Percentiles rank a stretch among this genome's conserved stretches.
phyloP scores from a whole-genome alignment of 306 rosid species.

The Quercus alba region DNA sequence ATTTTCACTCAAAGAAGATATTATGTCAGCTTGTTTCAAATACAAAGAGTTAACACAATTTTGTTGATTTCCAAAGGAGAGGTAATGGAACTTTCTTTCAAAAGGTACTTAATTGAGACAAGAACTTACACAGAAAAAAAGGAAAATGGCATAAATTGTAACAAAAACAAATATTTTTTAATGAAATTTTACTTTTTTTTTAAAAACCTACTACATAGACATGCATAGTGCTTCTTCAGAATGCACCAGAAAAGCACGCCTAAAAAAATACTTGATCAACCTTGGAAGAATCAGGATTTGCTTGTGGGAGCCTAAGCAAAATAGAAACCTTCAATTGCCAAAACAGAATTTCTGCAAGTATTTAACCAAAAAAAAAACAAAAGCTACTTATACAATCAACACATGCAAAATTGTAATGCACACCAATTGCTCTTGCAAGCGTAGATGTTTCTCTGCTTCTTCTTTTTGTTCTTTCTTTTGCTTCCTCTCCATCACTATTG shows the following conservation, averaged over 20 bases:
- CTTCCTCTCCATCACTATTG: slow-evolving; percentile 86
- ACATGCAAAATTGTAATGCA: background rate
- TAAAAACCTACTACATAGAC: no score
- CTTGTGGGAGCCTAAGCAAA: background rate
- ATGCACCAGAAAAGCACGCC: no score
- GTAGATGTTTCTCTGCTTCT: slow-evolving; percentile 91
- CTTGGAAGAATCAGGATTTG: background rate
- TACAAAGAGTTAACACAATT: background rate
- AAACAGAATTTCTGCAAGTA: background rate
- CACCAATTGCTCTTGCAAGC: slow-evolving; percentile 80
- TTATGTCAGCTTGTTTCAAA: background rate
- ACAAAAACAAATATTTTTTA: no score
- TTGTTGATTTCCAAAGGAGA: background rate
- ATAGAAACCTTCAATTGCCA: background rate
- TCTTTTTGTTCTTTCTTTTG: slow-evolving; percentile 98
- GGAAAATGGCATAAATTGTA: no score
- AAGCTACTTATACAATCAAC: no score
- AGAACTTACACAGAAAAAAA: background rate
- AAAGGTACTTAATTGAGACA: background rate
- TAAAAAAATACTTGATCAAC: no score
- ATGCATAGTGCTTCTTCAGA: no score
- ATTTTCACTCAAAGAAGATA: background rate
- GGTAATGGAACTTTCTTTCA: background rate
- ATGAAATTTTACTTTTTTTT: no score
- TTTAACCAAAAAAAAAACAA: no score